Percentiles rank a stretch among this genome's conserved stretches.
Conservation (phyloP, 768 basidiomycete species). For the Gyrodon lividus region DNA sequence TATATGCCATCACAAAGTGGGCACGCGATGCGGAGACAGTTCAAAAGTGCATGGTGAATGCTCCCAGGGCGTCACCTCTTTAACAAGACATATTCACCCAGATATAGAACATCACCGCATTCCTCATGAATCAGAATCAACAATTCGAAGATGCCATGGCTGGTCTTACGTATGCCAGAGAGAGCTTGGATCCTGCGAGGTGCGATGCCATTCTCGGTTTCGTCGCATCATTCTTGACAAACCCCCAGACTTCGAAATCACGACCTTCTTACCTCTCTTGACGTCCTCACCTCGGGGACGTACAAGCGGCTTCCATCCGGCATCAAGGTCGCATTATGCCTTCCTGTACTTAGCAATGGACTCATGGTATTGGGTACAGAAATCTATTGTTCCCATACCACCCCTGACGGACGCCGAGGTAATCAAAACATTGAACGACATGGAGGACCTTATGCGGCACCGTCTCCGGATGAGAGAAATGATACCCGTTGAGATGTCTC, state of each 20-base stretch:
- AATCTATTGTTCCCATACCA: slow-evolving; percentile 62
- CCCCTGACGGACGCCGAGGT: slow-evolving; percentile 70
- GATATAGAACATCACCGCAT: slow-evolving; percentile 78
- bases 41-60: slow-evolving; percentile 79
- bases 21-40: slow-evolving; percentile 78
- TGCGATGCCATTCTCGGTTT: slow-evolving; percentile 28
- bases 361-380: slow-evolving; percentile 43
- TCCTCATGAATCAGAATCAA: slow-evolving; percentile 80
- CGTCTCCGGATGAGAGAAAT: slow-evolving; percentile 78
- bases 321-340: slow-evolving; percentile 59
- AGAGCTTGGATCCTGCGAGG: slow-evolving; percentile 78
- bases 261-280: slow-evolving; percentile 87
- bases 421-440: slow-evolving; percentile 58
- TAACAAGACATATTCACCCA: neutral
- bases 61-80: neutral
- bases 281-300: slow-evolving; percentile 83
- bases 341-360: slow-evolving; percentile 13
- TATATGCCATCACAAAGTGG: slow-evolving; percentile 88
- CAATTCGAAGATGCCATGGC: slow-evolving; percentile 74
- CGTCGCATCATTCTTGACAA: neutral
- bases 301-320: slow-evolving; percentile 79
- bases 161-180: slow-evolving; percentile 62
- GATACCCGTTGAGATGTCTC: slow-evolving; percentile 78
- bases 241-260: slow-evolving; percentile 79
- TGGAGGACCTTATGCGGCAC: slow-evolving; percentile 78